Evolutionary conservation across 352 stramenopile genomes (phyloP), one percentile per base, ranked within the genome.

Genomic region (Phytopythium helicoides): DNA sequence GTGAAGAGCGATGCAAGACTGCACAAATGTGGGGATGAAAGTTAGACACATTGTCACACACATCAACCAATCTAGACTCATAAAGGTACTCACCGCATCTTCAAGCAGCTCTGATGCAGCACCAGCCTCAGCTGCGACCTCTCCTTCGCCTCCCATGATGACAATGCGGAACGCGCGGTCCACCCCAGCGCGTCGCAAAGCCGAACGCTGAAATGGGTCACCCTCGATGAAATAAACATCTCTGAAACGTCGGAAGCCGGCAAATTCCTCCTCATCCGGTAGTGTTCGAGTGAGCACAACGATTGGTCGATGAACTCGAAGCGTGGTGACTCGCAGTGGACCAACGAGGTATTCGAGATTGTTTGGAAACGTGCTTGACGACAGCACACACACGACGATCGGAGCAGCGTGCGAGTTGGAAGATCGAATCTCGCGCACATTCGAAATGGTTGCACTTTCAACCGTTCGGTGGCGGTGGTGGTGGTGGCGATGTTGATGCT

Each of bases 311-410:
- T 92, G 86, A 7, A 73, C 62, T 18, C 85, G 83, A 10, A 94
- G 60, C 2, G 78, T 71, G 11, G 79, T 84, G 44, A 83, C 72
- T 5, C 85, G 81, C 19, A 94, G 52, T 6, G 85, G 85, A 0
- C 78, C 76, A 42, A 92, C 76, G 8, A 94, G 57, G 47, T 91
- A 89, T 62, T 92, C 82, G 16, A 92, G 61, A 39, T 92, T 75
- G 52, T 85, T 76, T 12, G 76, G 69, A 60, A 92, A 94, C 12
- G 69, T 50, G 21, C 57, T 72, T 3, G 71, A 45, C 0, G 76
- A 80, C 21, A 87, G 65, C 6, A 92, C 64, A 52, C 80, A 92
- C 3, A 94, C 64, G 31, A 92, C 76, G 18, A 94, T 89, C 28
- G 84, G 82, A 14, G 71, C 56, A 0, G 76, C 47, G 3, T 66